Percentiles rank a stretch among this genome's conserved stretches.
phyloP scores from a whole-genome alignment of 257 asterid species.

The Ajuga chamaepitys region DNA sequence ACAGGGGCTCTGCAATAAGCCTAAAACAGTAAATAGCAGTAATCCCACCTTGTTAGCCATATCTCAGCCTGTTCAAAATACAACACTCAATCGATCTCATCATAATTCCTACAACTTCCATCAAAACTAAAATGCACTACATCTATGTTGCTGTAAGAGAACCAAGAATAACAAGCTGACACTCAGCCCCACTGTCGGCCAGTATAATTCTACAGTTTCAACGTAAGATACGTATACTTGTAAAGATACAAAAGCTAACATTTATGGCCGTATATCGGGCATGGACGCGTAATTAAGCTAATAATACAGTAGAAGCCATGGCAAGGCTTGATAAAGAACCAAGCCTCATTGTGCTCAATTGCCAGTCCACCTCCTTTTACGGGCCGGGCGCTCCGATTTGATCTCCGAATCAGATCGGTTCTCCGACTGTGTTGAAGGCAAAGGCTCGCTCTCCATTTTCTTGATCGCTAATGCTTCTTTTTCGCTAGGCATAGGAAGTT shows the following conservation, averaged over 20 bases:
- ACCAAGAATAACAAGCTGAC: background rate
- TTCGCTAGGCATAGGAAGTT: slow-evolving; percentile 92
- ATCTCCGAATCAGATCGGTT: slow-evolving; percentile 50
- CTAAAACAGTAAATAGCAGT: background rate
- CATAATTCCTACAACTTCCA: background rate
- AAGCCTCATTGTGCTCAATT: slow-evolving; percentile 22
- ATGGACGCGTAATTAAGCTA: background rate
- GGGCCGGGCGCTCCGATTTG: slow-evolving; percentile 88
- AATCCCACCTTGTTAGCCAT: background rate
- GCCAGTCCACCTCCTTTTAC: slow-evolving; percentile 95
- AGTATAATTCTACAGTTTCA: slow-evolving; percentile 7
- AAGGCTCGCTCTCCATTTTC: slow-evolving; percentile 51
- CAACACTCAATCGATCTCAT: background rate
- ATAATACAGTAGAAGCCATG: background rate
- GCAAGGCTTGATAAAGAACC: background rate
- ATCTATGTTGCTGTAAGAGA: background rate
- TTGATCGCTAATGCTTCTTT: slow-evolving; percentile 46
- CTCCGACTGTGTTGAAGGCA: slow-evolving; percentile 43
- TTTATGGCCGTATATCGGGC: background rate
- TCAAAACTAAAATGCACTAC: background rate
- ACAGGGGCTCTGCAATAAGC: too few species aligned
- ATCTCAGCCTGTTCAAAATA: background rate
- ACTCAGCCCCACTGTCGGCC: background rate
- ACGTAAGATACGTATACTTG: background rate
- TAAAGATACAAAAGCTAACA: background rate